A percentile compares a stretch with the other conserved stretches of the same genome.
Conservation (phyloP, 1,284 basidiomycete genomes). For the Papiliotrema laurentii region DNA sequence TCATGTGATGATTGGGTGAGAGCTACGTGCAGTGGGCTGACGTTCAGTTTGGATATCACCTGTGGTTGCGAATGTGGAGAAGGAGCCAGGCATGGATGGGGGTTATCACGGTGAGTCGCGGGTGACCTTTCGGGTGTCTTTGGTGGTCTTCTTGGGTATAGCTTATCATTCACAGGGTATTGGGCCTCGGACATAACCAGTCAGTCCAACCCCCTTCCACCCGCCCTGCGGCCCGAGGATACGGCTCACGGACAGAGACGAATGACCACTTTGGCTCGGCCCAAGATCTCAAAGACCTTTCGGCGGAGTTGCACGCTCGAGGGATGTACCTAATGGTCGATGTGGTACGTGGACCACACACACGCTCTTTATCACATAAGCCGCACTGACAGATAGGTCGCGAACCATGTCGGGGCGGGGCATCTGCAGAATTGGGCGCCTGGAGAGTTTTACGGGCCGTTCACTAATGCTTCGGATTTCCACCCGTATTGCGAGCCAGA, state of each 20-base stretch:
- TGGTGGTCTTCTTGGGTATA: slow-evolving; percentile 2
- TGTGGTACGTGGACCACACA: slow-evolving; percentile 33
- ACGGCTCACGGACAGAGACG: slow-evolving; percentile 11
- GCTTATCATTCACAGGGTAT: slow-evolving; percentile 36
- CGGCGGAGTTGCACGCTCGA: slow-evolving; percentile 47
- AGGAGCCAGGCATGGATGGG: slow-evolving; percentile 25
- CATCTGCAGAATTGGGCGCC: slow-evolving; percentile 25
- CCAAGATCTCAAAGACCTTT: slow-evolving; percentile 48
- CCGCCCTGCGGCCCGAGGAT: background rate
- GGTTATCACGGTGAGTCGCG: slow-evolving; percentile 46
- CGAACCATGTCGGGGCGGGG: slow-evolving; percentile 51
- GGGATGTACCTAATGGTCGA: slow-evolving; percentile 55
- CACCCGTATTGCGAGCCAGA: slow-evolving; percentile 49
- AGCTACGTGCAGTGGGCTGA: background rate
- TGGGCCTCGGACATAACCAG: slow-evolving; percentile 43
- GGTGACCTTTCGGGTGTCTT: background rate
- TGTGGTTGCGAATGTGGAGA: slow-evolving; percentile 46
- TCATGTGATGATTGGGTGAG: too few species aligned
- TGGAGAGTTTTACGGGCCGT: slow-evolving; percentile 36
- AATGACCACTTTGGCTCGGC: slow-evolving; percentile 48
- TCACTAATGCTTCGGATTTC: slow-evolving; percentile 41
- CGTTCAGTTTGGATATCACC: slow-evolving; percentile 51
- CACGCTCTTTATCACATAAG: background rate
- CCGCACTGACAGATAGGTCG: slow-evolving; percentile 28
- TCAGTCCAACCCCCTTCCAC: slow-evolving; percentile 6